Percentiles rank a stretch among this genome's conserved stretches.
phyloP scores from a whole-genome alignment of 371 early-diverging fungal species.

The Parasitella parasitica region DNA sequence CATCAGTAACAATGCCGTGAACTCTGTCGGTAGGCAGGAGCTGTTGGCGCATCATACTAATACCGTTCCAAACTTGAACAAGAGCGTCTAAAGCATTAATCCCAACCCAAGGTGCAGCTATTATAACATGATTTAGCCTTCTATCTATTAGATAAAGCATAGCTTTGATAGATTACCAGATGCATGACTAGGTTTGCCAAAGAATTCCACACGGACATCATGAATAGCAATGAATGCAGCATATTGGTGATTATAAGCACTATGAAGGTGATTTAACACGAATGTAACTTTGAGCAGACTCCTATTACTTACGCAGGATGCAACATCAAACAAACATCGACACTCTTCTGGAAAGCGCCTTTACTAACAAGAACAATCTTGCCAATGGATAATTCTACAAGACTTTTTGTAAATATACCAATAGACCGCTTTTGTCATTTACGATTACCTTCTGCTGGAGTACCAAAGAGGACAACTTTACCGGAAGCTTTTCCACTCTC shows the following conservation, averaged over 20 bases:
- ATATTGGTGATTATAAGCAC: slow-evolving; percentile 33
- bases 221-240: slow-evolving; percentile 43
- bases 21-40: slow-evolving; percentile 62
- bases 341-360: slow-evolving; percentile 63
- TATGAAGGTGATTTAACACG: not conserved
- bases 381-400: slow-evolving; percentile 63
- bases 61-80: slow-evolving; percentile 57
- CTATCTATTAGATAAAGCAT: too few species aligned
- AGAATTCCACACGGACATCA: slow-evolving; percentile 57
- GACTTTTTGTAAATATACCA: not conserved
- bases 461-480: slow-evolving; percentile 71
- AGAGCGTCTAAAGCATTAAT: slow-evolving; percentile 77
- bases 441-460: slow-evolving; percentile 69
- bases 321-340: slow-evolving; percentile 77
- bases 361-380: slow-evolving; percentile 69
- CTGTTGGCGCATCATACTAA: slow-evolving; percentile 75
- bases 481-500: slow-evolving; percentile 55
- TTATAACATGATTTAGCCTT: not conserved
- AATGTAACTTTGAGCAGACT: not conserved
- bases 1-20: slow-evolving; percentile 75
- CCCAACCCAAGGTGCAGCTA: slow-evolving; percentile 41
- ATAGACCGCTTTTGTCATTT: not conserved
- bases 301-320: slow-evolving; percentile 60
- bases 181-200: slow-evolving; percentile 69
- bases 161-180: slow-evolving; percentile 15